Conservation (phyloP, 805 yeast species). For the Kuraishia ogatae region DNA sequence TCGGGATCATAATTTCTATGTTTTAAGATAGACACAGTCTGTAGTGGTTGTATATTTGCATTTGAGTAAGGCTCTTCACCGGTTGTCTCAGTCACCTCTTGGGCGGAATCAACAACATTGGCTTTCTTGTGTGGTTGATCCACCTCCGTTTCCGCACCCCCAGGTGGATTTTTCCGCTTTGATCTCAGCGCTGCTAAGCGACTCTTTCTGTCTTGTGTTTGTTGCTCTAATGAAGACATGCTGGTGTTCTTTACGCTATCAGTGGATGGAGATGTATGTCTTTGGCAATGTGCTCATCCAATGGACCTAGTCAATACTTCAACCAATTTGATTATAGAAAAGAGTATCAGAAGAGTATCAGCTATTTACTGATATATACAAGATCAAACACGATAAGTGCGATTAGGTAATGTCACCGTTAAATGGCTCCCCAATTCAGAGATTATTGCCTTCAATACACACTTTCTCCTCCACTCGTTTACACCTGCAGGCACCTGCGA, state of each 20-base stretch:
- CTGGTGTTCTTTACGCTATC: not conserved
- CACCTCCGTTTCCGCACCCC: not conserved
- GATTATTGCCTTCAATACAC: too few relatives aligned
- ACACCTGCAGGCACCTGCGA: too few relatives aligned
- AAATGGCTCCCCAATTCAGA: too few relatives aligned
- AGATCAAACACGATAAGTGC: too few relatives aligned
- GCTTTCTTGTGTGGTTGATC: slow-evolving; percentile 1
- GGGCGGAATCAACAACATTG: slow-evolving; percentile 3
- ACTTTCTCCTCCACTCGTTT: too few relatives aligned
- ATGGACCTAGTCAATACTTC: too few relatives aligned
- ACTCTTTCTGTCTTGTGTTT: slow-evolving; percentile 20
- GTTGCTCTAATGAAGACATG: slow-evolving; percentile 15
- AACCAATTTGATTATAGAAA: too few relatives aligned
- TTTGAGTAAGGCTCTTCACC: slow-evolving; percentile 1
- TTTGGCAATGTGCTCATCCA: too few relatives aligned
- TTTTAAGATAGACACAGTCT: not conserved
- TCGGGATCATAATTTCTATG: slow-evolving; percentile 14
- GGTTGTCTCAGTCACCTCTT: not conserved
- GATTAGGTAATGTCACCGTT: too few relatives aligned
- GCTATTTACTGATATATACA: too few relatives aligned
- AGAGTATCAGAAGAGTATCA: too few relatives aligned
- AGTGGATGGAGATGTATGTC: too few relatives aligned
- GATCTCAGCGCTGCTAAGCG: slow-evolving; percentile 16
- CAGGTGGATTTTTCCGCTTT: slow-evolving; percentile 8
- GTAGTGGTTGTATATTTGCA: not conserved